A percentile compares a stretch with the other conserved stretches of the same genome.
These are phyloP conservation scores for Aspergillus luchuensis DNA, from an alignment of 2,329 filamentous ascomycete species.

Conservation along the genomic window DNA sequence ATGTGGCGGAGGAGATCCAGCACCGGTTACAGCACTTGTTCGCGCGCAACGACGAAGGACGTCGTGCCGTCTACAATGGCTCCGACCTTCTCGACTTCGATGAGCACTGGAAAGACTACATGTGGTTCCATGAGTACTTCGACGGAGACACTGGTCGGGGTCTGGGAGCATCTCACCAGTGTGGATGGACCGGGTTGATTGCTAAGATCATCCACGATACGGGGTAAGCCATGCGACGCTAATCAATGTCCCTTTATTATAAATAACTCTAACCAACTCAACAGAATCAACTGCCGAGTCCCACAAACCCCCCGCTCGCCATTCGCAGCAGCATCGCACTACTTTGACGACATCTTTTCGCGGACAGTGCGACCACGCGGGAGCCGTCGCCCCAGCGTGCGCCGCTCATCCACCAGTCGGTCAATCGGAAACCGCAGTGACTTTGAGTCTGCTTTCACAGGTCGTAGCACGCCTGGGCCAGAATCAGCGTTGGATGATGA, in stretches of 20 bases:
- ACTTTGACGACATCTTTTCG: constrained; percentile 88
- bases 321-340: constrained; percentile 79
- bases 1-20: constrained; percentile 92
- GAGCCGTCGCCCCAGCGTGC: constrained; percentile 58
- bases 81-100: constrained; percentile 88
- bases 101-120: constrained; percentile 85
- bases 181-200: constrained; percentile 93
- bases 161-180: constrained; percentile 89
- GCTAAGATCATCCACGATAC: constrained; percentile 98
- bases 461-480: constrained; percentile 30
- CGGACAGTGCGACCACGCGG: constrained; percentile 50
- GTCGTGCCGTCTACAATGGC: constrained; percentile 83
- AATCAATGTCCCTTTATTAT: background rate
- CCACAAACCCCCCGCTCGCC: constrained; percentile 92
- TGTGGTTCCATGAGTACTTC: constrained; percentile 98
- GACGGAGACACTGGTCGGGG: constrained; percentile 89
- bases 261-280: constrained; percentile 43
- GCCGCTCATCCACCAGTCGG: constrained; percentile 77
- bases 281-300: constrained; percentile 80
- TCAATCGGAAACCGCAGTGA: constrained; percentile 85
- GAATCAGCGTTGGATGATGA: constrained; percentile 41
- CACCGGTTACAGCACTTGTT: constrained; percentile 93
- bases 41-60: constrained; percentile 77
- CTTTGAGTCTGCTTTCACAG: constrained; percentile 57
- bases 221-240: constrained; percentile 63